phyloP scores from a whole-genome alignment of 371 early-diverging fungal species.

The Zopfochytrium polystomum region DNA sequence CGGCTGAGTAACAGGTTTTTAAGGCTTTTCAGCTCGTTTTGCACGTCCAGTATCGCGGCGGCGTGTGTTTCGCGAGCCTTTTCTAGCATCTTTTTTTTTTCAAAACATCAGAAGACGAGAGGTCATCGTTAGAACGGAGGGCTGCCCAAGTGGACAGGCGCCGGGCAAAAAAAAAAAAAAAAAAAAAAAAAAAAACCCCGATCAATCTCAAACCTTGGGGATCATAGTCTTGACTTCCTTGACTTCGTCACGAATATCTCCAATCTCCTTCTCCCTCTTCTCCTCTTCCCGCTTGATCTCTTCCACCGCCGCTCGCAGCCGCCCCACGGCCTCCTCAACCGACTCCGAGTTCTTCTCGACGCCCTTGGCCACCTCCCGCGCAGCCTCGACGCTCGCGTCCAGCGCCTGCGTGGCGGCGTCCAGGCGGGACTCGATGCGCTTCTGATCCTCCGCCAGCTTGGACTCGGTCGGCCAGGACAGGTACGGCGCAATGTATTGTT shows the following conservation, averaged over 20 bases:
- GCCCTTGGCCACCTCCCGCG: conserved; percentile 53
- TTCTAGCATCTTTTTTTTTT: conserved; percentile 71
- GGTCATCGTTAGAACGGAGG: not conserved
- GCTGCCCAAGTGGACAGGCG: not conserved
- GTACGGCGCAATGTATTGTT: conserved; percentile 70
- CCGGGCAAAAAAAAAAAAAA: not conserved
- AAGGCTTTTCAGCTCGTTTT: conserved; percentile 87
- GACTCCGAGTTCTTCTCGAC: conserved; percentile 70
- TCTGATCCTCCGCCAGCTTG: conserved; percentile 68
- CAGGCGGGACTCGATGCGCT: conserved; percentile 71
- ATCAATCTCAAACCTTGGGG: conserved; percentile 77
- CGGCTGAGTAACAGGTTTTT: conserved; percentile 82
- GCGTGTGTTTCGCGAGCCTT: too few relatives aligned
- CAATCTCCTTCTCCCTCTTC: conserved; percentile 68
- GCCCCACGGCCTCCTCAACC: conserved; percentile 66
- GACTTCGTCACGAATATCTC: conserved; percentile 68
- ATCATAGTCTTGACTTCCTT: conserved; percentile 71
- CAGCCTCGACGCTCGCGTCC: conserved; percentile 60
- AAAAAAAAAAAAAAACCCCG: conserved; percentile 2
- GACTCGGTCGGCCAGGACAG: conserved; percentile 64
- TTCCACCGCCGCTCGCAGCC: conserved; percentile 64
- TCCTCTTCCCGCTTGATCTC: conserved; percentile 69
- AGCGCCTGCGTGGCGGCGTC: conserved; percentile 58
- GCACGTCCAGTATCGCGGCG: conserved; percentile 74
- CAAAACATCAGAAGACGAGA: conserved; percentile 56